A percentile compares a stretch with the other conserved stretches of the same genome.
These are phyloP conservation scores for Acer negundo DNA, from an alignment of 345 rosid species.

Conservation along the genomic window DNA sequence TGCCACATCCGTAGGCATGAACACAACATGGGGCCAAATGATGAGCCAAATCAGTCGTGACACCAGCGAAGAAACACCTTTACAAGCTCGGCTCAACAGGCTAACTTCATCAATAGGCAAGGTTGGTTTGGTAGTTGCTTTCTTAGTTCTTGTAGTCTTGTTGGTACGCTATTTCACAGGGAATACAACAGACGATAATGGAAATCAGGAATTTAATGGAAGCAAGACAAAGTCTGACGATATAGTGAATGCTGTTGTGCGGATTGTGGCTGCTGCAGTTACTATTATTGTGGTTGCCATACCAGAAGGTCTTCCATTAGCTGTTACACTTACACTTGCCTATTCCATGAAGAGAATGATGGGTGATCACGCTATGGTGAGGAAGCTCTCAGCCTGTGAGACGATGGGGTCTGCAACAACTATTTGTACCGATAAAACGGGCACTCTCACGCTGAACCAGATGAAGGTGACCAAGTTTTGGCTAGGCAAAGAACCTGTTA, in stretches of 20 bases:
- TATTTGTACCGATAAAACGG: slow-evolving; percentile 78
- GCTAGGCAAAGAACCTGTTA: slow-evolving; percentile 47
- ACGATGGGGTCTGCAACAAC: slow-evolving; percentile 86
- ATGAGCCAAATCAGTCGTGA: slow-evolving; percentile 31
- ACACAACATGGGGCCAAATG: slow-evolving; percentile 44
- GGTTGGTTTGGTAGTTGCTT: slow-evolving; percentile 38
- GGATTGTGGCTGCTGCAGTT: slow-evolving; percentile 42
- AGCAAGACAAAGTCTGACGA: slow-evolving; percentile 29
- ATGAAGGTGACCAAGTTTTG: slow-evolving; percentile 72
- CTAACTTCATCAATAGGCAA: slow-evolving; percentile 38
- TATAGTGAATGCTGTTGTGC: slow-evolving; percentile 29
- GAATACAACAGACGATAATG: slow-evolving; percentile 34
- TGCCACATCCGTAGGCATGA: slow-evolving; percentile 44
- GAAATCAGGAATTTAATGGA: slow-evolving; percentile 24
- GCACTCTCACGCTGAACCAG: slow-evolving; percentile 70
- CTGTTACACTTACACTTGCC: slow-evolving; percentile 55
- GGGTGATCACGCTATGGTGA: slow-evolving; percentile 81
- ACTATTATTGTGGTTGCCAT: slow-evolving; percentile 23
- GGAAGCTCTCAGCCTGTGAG: slow-evolving; percentile 78
- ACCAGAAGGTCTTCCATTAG: slow-evolving; percentile 46
- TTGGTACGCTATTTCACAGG: slow-evolving; percentile 48
- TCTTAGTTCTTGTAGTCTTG: slow-evolving; percentile 34
- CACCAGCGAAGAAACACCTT: slow-evolving; percentile 32
- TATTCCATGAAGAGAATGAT: slow-evolving; percentile 87
- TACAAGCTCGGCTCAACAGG: slow-evolving; percentile 43